phyloP scores from a whole-genome alignment of 1,284 basidiomycete species.

The Paramarasmius palmivorus region DNA sequence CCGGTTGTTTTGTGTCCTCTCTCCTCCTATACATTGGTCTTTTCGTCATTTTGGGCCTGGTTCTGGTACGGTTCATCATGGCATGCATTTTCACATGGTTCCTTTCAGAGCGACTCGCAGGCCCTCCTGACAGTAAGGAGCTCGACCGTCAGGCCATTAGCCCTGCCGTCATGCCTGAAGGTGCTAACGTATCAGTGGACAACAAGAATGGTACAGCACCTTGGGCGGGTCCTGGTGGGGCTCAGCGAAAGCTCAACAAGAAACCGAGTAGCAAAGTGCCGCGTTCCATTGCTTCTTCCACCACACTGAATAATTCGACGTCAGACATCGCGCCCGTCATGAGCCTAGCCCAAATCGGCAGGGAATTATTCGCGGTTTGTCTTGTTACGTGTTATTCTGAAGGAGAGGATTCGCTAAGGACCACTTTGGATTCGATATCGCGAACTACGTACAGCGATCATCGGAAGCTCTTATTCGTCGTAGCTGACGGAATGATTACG shows the following conservation, averaged over 20 bases:
- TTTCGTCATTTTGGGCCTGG: conserved; percentile 88
- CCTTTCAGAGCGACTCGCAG: conserved; percentile 77
- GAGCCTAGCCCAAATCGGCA: conserved; percentile 85
- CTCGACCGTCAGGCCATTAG: conserved; percentile 80
- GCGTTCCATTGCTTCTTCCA: conserved; percentile 46
- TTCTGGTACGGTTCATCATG: conserved; percentile 93
- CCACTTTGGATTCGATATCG: conserved; percentile 93
- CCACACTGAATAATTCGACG: conserved; percentile 50
- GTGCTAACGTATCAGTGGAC: conserved; percentile 88
- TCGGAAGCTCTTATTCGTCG: conserved; percentile 90
- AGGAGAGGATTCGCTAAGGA: conserved; percentile 88
- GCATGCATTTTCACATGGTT: conserved; percentile 98
- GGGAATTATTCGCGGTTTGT: conserved; percentile 93
- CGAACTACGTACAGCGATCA: conserved; percentile 88
- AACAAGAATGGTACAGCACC: conserved; percentile 91
- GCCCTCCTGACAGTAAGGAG: conserved; percentile 66
- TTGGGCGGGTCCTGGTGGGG: conserved; percentile 68
- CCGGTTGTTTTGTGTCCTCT: conserved; percentile 92
- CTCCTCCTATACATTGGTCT: conserved; percentile 92
- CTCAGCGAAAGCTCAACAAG: conserved; percentile 50
- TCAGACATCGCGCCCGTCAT: conserved; percentile 61
- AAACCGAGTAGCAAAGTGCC: conserved; percentile 41
- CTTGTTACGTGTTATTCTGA: conserved; percentile 98
- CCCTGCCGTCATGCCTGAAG: conserved; percentile 94
- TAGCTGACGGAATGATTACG: conserved; percentile 99